These are phyloP conservation scores for Paramecium caudatum DNA, from an alignment of 73 alveolate species.

Conservation along the genomic window DNA sequence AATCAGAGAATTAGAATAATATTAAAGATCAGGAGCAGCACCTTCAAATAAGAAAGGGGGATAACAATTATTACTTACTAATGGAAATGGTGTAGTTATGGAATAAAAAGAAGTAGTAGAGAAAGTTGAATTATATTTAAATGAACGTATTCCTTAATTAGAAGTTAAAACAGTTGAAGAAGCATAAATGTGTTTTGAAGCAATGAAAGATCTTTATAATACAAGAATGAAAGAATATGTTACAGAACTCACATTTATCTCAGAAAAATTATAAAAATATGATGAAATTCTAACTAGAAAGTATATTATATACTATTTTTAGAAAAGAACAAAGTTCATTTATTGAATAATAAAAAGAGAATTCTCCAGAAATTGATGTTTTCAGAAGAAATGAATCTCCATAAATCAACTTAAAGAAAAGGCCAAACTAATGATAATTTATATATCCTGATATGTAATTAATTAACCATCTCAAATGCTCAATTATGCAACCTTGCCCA, in stretches of 20 bases:
- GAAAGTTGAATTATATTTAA: slow-evolving; percentile 67
- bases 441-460: not conserved
- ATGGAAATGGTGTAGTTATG: not conserved
- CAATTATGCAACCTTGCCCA: not conserved
- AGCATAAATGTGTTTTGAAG: slow-evolving; percentile 71
- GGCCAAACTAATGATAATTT: not conserved
- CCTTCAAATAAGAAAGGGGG: not conserved
- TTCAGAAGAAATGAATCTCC: slow-evolving; percentile 39
- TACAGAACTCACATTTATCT: slow-evolving; percentile 69
- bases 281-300: slow-evolving; percentile 68
- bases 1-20: slow-evolving; percentile 69
- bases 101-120: not conserved
- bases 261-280: slow-evolving; percentile 71
- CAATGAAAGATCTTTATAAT: slow-evolving; percentile 73
- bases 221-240: slow-evolving; percentile 73
- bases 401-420: not conserved
- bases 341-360: slow-evolving; percentile 32
- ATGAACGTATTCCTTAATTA: slow-evolving; percentile 8
- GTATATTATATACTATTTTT: not conserved
- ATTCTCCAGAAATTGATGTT: slow-evolving; percentile 62
- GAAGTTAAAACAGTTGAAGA: slow-evolving; percentile 66
- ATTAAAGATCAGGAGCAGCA: slow-evolving; percentile 36
- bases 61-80: not conserved
- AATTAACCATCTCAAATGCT: slow-evolving; percentile 30
- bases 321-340: slow-evolving; percentile 56